A percentile compares a stretch with the other conserved stretches of the same genome.
phyloP scores from a whole-genome alignment of 768 basidiomycete genomes.

The Gloeostereum incarnatum region DNA sequence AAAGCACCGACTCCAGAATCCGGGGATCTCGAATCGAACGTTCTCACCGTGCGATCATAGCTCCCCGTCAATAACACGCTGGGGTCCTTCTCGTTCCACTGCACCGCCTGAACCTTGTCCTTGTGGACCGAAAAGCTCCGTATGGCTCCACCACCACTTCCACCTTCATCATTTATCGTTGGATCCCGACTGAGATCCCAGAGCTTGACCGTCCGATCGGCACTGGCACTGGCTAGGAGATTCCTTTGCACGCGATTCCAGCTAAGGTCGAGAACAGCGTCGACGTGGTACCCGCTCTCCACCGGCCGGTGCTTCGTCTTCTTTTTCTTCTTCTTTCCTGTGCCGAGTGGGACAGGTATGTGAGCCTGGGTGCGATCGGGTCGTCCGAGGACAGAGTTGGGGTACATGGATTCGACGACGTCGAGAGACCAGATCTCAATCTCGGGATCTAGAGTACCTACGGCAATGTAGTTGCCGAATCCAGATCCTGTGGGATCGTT shows the following conservation, averaged over 20 bases:
- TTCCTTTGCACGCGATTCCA: conserved; percentile 93
- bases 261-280: conserved; percentile 85
- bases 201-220: conserved; percentile 92
- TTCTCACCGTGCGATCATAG: conserved; percentile 91
- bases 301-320: conserved; percentile 60
- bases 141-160: conserved; percentile 69
- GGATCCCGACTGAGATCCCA: conserved; percentile 86
- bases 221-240: conserved; percentile 83
- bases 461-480: conserved; percentile 88
- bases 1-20: conserved; percentile 76
- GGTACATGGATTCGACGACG: conserved; percentile 89
- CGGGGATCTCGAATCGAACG: conserved; percentile 86
- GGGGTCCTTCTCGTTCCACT: conserved; percentile 89
- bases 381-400: conserved; percentile 83
- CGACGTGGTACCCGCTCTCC: conserved; percentile 75
- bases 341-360: conserved; percentile 72
- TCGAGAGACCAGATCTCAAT: conserved; percentile 99
- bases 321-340: conserved; percentile 94
- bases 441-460: conserved; percentile 94
- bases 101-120: conserved; percentile 94
- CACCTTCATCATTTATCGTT: conserved; percentile 34
- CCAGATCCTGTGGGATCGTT: conserved; percentile 18
- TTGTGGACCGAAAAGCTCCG: conserved; percentile 81
- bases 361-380: conserved; percentile 79
- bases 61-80: conserved; percentile 88